Base-by-base conservation (phyloP, 345 rosid genomes). In the Tarenaya hassleriana region DNA sequence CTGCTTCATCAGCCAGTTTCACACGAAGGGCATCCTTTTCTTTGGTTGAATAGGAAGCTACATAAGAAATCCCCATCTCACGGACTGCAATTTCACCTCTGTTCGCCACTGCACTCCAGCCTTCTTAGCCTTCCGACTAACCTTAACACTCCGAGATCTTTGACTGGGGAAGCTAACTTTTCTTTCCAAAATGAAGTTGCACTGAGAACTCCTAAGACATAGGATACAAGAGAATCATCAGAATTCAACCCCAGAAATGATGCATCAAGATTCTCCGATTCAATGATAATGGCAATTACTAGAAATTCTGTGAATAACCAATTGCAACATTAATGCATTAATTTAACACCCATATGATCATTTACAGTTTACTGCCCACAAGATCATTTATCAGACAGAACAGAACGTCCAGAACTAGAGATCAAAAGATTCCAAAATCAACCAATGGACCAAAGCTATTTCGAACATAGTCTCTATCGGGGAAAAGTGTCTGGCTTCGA, bases 1-100 rank as follows among this genome's bases (percentile, higher is more conserved):
- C 88, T 0, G 98, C 81, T 62, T 84, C 95, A 63, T 92, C 96
- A 52, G 98, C 96, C 72, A 92, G 69, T 64, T 88, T 87, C 10
- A 92, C 96, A 66, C 84, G 98, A 5, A 92, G 90, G 0, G 96
- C 98, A 60, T 88, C 98, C 72, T 83, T 92, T 42, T 92, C 98
- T 12, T 83, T 92, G 2, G 95, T 92, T 0, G 96, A 92, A 68
- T 92, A 92, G 42, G 88, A 95, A 63, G 95, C 94, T 54, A 92
- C 98, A 71, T 96, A 92, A 24, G 98, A 95, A 14, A 92, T 88
- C 50, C 96, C 96, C 89, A 92, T 34, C 40, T 92, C 98, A 18
- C 98, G 87, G 27, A 92, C 98, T 15, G 98, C 96, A 4, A 92
- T 92, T 70, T 92, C 98, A 57, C 96, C 96, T 73, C 98, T 68